Base-by-base conservation (phyloP, 257 asterid species). In the Pogostemon cablin region DNA sequence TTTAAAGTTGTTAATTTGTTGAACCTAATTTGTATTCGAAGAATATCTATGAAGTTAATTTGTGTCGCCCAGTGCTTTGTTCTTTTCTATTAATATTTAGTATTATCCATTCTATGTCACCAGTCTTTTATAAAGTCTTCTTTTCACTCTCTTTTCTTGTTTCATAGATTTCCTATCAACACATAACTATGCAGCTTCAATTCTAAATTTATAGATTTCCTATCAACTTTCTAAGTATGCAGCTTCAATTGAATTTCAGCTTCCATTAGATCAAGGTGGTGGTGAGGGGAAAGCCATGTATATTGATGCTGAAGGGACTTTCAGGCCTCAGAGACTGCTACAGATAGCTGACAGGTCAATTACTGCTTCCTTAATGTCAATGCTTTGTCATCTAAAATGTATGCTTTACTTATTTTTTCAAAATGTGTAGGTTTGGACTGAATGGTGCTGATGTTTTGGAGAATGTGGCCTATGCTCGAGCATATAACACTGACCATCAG, bases 201-300 rank as follows among this genome's bases (percentile, higher is more conserved):
- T 35, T 48, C 25, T 20, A 20, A 20, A 20, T 61, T 42, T 42
- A 46, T 46, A 63, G 48, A 4, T 53, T 11, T 61, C 41, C n/a
- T 32, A 37, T 25, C 2, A 12, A 25, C 61, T 20, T 12, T 47
- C 57, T 9, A 50, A 74, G 55, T 15, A 7, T 47, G 61, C 11
- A 43, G 57, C 38, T n/a, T 32, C 43, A 47, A 58, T 35, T 48
- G 37, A 69, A 17, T 65, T 68, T 73, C 88, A 93, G 99, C 96
- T 93, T 75, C 96, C 99, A 11, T 76, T 93, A 65, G 97, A 93
- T 61, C 97, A 91, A 83, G 97, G 99, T 60, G 99, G 99, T 32
- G 98, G 98, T 55, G 96, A 91, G 74, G 97, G 99, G 62, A 93
- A 91, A 83, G 99, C 99, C 32, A 91, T 93, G 97, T 93, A 93